Evolutionary conservation across 2,329 filamentous ascomycete genomes (phyloP).

Genomic region (Parastagonospora avenae): DNA sequence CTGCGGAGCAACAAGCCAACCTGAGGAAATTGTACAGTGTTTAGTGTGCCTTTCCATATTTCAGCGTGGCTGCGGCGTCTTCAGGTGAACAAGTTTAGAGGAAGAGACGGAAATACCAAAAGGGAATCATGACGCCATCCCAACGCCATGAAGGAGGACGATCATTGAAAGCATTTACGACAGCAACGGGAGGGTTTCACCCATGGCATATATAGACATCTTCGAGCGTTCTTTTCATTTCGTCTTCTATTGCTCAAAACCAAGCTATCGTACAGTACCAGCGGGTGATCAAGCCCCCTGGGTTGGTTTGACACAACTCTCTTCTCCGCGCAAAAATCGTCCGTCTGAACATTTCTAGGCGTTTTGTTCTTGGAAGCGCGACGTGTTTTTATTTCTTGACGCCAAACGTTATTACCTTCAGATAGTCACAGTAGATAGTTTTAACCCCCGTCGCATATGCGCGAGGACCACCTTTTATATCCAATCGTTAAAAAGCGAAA

Average conservation of each 20-base stretch:
- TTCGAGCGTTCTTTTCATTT: conserved; percentile 21
- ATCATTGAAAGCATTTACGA: conserved; percentile 32
- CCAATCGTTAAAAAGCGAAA: too few species aligned
- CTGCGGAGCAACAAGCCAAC: conserved; percentile 49
- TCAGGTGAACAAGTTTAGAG: conserved; percentile 18
- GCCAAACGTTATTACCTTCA: too few species aligned
- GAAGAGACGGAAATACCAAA: conserved; percentile 33
- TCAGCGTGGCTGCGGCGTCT: conserved; percentile 30
- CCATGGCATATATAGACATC: conserved; percentile 43
- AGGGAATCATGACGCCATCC: conserved; percentile 5
- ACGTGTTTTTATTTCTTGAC: too few species aligned
- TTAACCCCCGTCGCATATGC: background rate
- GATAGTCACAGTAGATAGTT: conserved; percentile 31
- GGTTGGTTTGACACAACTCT: conserved; percentile 9
- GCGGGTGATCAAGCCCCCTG: conserved; percentile 12
- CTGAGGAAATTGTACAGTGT: conserved; percentile 51
- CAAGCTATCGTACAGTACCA: background rate
- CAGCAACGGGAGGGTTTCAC: conserved; percentile 11
- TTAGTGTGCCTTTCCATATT: conserved; percentile 26
- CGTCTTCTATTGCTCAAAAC: too few species aligned
- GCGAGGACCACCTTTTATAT: too few species aligned
- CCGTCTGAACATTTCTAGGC: conserved; percentile 38
- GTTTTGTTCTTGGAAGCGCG: conserved; percentile 24
- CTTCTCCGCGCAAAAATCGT: background rate
- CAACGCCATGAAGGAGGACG: conserved; percentile 8